Evolutionary conservation across 306 rosid genomes (phyloP).

Genomic region (Carpinus viminea): DNA sequence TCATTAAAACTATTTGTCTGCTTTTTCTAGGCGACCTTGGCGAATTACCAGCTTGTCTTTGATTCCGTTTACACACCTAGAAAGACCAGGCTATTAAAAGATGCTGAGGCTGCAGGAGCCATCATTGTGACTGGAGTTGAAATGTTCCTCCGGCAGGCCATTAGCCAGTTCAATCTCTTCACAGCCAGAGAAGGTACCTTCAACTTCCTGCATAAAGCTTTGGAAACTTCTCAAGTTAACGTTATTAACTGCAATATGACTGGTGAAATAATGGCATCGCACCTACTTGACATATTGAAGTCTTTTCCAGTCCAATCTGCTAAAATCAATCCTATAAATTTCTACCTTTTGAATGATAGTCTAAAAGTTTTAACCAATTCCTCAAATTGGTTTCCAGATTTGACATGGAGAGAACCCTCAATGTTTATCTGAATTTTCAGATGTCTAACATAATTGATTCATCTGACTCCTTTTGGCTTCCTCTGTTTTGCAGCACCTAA

Average conservation of each 20-base stretch:
- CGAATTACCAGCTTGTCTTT: slow-evolving; percentile 41
- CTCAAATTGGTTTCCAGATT: not conserved
- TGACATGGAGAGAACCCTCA: not conserved
- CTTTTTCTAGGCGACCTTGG: slow-evolving; percentile 37
- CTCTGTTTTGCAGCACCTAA: slow-evolving; percentile 46
- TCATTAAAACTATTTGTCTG: not conserved
- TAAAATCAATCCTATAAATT: not conserved
- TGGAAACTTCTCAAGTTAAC: not conserved
- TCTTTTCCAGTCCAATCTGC: not conserved
- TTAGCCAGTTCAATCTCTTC: slow-evolving; percentile 49
- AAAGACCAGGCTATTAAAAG: slow-evolving; percentile 47
- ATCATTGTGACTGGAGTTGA: slow-evolving; percentile 46
- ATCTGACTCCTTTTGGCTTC: slow-evolving; percentile 6
- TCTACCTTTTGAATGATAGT: not conserved
- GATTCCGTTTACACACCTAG: slow-evolving; percentile 48
- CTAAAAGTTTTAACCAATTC: not conserved
- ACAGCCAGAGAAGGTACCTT: slow-evolving; percentile 26
- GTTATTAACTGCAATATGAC: not conserved
- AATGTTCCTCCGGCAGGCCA: slow-evolving; percentile 55
- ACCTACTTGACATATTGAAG: not conserved
- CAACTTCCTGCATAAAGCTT: not conserved
- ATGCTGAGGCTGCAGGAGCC: slow-evolving; percentile 50
- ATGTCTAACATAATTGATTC: not conserved
- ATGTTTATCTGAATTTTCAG: not conserved
- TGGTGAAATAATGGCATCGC: not conserved